Percentiles rank a stretch among this genome's conserved stretches.
Evolutionary conservation across 1,284 basidiomycete genomes (phyloP).

Genomic region (Veloboletus limbatus): DNA sequence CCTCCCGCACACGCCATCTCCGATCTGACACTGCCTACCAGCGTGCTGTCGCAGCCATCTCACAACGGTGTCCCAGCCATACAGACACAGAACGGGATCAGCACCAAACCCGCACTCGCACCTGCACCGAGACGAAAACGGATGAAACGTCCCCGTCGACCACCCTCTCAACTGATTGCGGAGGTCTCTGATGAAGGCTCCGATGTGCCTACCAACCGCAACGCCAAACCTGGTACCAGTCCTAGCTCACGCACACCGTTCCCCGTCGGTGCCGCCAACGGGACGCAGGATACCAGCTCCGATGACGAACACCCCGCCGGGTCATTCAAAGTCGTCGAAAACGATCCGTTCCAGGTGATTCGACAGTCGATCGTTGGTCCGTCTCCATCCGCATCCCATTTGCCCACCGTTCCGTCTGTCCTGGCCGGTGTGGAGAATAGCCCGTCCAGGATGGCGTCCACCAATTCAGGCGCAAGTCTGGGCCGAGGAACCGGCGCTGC

Average conservation of each 20-base stretch:
- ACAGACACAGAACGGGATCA: background rate
- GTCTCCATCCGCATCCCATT: background rate
- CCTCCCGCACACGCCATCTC: slow-evolving; percentile 59
- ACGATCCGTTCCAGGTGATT: slow-evolving; percentile 47
- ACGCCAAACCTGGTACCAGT: background rate
- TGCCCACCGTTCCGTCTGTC: background rate
- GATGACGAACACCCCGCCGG: slow-evolving; percentile 35
- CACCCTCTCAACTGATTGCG: slow-evolving; percentile 42
- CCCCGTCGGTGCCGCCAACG: background rate
- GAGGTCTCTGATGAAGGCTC: slow-evolving; percentile 42
- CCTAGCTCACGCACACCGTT: background rate
- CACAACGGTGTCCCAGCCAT: background rate
- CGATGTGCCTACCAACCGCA: slow-evolving; percentile 15
- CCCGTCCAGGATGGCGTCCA: background rate
- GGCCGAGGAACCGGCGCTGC: background rate
- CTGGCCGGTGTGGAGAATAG: background rate
- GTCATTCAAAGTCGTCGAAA: slow-evolving; percentile 53
- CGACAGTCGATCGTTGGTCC: slow-evolving; percentile 13
- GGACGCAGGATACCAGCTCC: slow-evolving; percentile 25
- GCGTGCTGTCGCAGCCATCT: slow-evolving; percentile 17
- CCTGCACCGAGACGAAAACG: slow-evolving; percentile 13
- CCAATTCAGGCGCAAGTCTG: background rate
- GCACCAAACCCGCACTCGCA: slow-evolving; percentile 1
- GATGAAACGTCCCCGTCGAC: slow-evolving; percentile 15
- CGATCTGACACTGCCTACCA: slow-evolving; percentile 41